Evolutionary conservation across 192 early-diverging fungal species (phyloP).

Genomic region (Backusella tarrabulga): DNA sequence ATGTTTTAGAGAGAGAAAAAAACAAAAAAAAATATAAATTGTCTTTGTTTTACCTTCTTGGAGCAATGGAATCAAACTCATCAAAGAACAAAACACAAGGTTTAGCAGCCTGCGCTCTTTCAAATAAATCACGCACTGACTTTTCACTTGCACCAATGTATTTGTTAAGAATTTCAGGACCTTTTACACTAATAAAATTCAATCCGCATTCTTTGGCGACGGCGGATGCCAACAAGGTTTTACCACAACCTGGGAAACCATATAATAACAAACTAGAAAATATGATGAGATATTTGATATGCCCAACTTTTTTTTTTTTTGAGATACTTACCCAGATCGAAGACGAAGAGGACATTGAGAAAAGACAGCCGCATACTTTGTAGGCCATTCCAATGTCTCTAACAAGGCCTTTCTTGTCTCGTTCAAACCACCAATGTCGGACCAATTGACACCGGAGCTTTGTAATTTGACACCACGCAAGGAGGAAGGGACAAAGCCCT

Average conservation of each 20-base stretch:
- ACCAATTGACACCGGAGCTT: constrained; percentile 74
- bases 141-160: constrained; percentile 99
- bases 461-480: constrained; percentile 79
- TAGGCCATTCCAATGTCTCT: constrained; percentile 96
- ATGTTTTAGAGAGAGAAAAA: not conserved
- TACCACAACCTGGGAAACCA: constrained; percentile 98
- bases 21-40: not conserved
- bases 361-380: constrained; percentile 90
- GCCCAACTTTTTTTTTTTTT: no score
- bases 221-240: constrained; percentile 93
- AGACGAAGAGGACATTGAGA: constrained; percentile 84
- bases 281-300: not conserved
- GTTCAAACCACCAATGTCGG: constrained; percentile 83
- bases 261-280: constrained; percentile 79
- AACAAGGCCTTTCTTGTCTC: constrained; percentile 78
- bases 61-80: constrained; percentile 97
- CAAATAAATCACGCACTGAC: constrained; percentile 91
- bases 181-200: constrained; percentile 97
- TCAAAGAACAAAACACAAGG: constrained; percentile 98
- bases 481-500: constrained; percentile 78
- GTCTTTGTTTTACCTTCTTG: constrained; percentile 59
- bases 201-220: constrained; percentile 96
- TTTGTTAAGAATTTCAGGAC: constrained; percentile 97
- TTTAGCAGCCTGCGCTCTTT: constrained; percentile 87
- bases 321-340: constrained; percentile 64